Conservation (phyloP, 768 basidiomycete species). For the Hortiboletus flavorubellus region DNA sequence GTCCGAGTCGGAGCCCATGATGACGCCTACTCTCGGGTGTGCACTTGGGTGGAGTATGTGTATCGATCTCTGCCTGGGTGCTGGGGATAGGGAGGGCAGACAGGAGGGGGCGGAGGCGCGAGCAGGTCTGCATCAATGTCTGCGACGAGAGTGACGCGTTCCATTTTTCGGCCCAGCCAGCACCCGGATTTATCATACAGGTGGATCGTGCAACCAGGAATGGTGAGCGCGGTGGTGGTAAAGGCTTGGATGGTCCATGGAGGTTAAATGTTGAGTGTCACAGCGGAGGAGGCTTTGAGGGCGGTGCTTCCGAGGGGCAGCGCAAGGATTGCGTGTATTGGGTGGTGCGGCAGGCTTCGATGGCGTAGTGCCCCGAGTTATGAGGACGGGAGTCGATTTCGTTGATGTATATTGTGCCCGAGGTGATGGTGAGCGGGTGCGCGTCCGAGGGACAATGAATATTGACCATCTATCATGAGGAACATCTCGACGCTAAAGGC, state of each 20-base stretch:
- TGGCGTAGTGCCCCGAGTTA: slow-evolving; percentile 98
- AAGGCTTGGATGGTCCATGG: slow-evolving; percentile 54
- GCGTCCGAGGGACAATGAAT: slow-evolving; percentile 13
- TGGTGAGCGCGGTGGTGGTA: slow-evolving; percentile 54
- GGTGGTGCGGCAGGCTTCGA: slow-evolving; percentile 94
- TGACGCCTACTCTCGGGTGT: slow-evolving; percentile 82
- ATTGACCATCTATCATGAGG: slow-evolving; percentile 75
- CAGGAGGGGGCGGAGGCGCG: slow-evolving; percentile 71
- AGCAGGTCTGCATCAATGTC: slow-evolving; percentile 74
- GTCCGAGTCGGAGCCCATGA: slow-evolving; percentile 99
- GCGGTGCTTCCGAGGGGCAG: slow-evolving; percentile 87
- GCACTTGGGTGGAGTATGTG: slow-evolving; percentile 59
- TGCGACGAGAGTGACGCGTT: slow-evolving; percentile 89
- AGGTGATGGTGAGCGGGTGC: neutral
- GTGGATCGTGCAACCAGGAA: slow-evolving; percentile 79
- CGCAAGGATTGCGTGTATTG: slow-evolving; percentile 91
- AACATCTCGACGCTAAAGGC: slow-evolving; percentile 56
- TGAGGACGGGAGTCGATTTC: slow-evolving; percentile 98
- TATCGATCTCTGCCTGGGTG: slow-evolving; percentile 44
- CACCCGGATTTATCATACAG: slow-evolving; percentile 93
- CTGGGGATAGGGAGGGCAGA: slow-evolving; percentile 53
- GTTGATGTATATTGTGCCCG: slow-evolving; percentile 81
- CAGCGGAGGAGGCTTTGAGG: slow-evolving; percentile 81
- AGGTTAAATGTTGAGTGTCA: slow-evolving; percentile 91
- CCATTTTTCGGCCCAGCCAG: slow-evolving; percentile 94